Base-by-base conservation (phyloP, 306 rosid genomes). In the Potentilla sterilis region DNA sequence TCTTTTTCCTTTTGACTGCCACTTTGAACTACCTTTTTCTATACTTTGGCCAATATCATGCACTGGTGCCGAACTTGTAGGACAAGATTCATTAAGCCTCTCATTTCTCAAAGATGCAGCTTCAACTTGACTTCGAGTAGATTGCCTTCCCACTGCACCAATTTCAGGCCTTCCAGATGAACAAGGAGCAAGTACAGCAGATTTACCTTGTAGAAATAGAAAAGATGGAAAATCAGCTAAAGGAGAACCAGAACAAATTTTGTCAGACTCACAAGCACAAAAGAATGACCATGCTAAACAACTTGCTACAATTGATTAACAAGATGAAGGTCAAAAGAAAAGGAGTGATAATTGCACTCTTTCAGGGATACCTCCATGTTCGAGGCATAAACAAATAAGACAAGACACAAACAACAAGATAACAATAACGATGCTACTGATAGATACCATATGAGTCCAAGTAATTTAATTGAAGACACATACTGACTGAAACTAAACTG, bases 1-100 rank as follows among this genome's bases (percentile, higher is more conserved):
- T 86, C 99, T 85, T 89, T 95, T 95, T 85, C 99, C 90, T 88
- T 95, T 95, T 67, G 75, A 85, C 87, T 89, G 97, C 99, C 97
- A 95, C 89, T 90, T 84, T 61, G 99, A 95, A 85, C 92, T 85
- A 77, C 83, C 87, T 82, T 86, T 88, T 73, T 87, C 93, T 42
- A 80, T 81, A 74, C 87, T 81, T 62, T 78, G 85, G 76, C 79
- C 72, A 54, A 86, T 81, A 75, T 75, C 76, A 61, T 80, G 83
- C 78, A 82, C 81, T 42, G 79, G 83, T 58, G 81, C 89, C 74
- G 87, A 85, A 73, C 89, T 88, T 41, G 86, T 83, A 70, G 81
- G 83, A 46, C 90, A 97, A 37, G 85, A 61, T 77, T 88, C 96
- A 73, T 89, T 80, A 19, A 75, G 83, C 59, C 77, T 80, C 74